Percentiles rank a stretch among this genome's conserved stretches.
phyloP scores from a whole-genome alignment of 768 basidiomycete genomes.

The Boletus reticuloceps region DNA sequence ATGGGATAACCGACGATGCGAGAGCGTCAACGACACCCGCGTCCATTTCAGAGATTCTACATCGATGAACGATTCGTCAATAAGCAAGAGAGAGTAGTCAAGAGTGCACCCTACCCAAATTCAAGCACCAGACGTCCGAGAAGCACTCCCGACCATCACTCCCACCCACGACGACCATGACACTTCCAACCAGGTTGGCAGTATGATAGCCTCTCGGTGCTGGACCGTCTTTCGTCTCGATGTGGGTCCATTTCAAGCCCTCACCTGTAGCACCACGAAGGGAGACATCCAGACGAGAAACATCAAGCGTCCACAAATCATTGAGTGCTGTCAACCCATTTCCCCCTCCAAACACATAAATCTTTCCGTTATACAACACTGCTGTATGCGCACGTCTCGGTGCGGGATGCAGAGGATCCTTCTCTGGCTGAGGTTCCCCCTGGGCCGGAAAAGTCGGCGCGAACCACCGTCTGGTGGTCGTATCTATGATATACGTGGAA shows the following conservation, averaged over 20 bases:
- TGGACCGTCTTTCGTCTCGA: constrained; percentile 58
- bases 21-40: constrained; percentile 19
- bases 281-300: constrained; percentile 40
- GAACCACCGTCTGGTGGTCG: constrained; percentile 65
- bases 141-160: constrained; percentile 90
- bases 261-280: constrained; percentile 9
- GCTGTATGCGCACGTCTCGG: constrained; percentile 88
- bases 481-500: constrained; percentile 80
- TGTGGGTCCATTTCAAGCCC: constrained; percentile 55
- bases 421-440: neutral
- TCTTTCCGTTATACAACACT: constrained; percentile 63
- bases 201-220: constrained; percentile 84
- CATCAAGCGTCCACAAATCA: constrained; percentile 87
- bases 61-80: neutral
- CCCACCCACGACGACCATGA: constrained; percentile 88
- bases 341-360: constrained; percentile 93
- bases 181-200: constrained; percentile 79
- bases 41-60: constrained; percentile 31
- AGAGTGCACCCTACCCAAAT: constrained; percentile 65
- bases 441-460: constrained; percentile 38
- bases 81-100: neutral
- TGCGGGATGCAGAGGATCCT: constrained; percentile 40
- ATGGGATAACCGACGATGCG: constrained; percentile 72
- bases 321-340: constrained; percentile 88
- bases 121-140: constrained; percentile 82